Base-by-base conservation (phyloP, 768 basidiomycete genomes). In the Amanita inopinata region DNA sequence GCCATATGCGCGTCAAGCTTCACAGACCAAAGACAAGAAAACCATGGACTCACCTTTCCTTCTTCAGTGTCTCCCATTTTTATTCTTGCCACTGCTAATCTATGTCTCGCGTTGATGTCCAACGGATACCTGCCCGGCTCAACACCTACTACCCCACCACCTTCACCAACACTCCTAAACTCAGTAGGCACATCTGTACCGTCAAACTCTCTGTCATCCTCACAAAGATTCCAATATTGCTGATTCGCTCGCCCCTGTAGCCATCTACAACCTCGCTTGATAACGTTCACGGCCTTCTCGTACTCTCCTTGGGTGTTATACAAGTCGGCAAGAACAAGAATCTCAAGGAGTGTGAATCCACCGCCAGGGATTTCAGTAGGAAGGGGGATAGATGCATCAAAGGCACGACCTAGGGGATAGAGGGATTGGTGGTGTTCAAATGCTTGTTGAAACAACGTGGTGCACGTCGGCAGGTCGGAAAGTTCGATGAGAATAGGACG, bases 191-290 rank as follows among this genome's bases (percentile, higher is more conserved):
- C 46, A 55, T 62, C 58, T 33, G 62, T 58, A 14, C 71, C 53
- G 53, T 91, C 88, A 54, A 76, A 99, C 60, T 99, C 94, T 37
- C 92, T 68, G 55, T 99, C 94, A 56, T 99, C 93, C 22, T 73
- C 74, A 41, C 79, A 74, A 15, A 71, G 57, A 49, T 91, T 86
- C 91, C 92, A 97, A 45, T 81, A 79, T 41, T 66, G 69, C 55
- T 84, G 81, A 34, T 73, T 65, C 23, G 62, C 64, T 23, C 94
- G 66, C 0, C 89, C 88, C 57, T 97, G 89, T n/a, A 97, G 59
- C 94, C 94, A 98, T 42, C 94, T 65, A 38, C 76, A 82, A 1
- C 92, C 93, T 39, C 66, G 68, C 35, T 83, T 71, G 38, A 94
- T 79, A 1, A 76, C 72, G 9, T 74, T 67, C 11, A 90, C 64